Conservation (phyloP, 257 asterid genomes). For the Oldenlandia corymbosa region DNA sequence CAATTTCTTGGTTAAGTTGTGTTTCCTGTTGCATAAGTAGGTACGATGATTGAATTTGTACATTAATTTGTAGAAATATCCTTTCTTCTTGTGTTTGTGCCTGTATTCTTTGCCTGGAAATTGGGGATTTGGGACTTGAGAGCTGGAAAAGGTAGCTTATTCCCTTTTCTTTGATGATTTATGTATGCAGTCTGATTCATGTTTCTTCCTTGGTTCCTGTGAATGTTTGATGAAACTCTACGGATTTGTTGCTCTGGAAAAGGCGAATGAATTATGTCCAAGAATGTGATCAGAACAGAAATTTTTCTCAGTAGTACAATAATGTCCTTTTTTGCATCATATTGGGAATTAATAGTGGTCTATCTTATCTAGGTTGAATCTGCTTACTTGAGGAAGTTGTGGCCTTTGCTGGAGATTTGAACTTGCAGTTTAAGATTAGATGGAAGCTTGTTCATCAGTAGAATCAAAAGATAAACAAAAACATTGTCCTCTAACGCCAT, state of each 20-base stretch:
- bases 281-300: constrained; percentile 2
- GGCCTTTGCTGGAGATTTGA: neutral
- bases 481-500: constrained; percentile 52
- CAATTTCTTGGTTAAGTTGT: neutral
- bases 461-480: constrained; percentile 33
- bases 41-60: neutral
- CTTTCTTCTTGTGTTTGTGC: too few species aligned
- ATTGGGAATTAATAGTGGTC: neutral
- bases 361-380: neutral
- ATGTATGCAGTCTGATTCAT: too few species aligned
- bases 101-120: too few species aligned
- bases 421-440: constrained; percentile 8
- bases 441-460: constrained; percentile 33
- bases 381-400: neutral
- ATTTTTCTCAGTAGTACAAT: neutral
- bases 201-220: neutral
- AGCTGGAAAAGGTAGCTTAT: too few species aligned
- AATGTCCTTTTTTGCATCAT: neutral
- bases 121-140: too few species aligned
- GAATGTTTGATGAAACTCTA: too few species aligned
- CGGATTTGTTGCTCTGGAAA: neutral
- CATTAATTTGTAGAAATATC: neutral
- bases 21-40: constrained; percentile 3
- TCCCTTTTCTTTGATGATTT: too few species aligned
- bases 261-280: too few species aligned